Conservation (phyloP, 1,284 basidiomycete genomes). For the Tilletia caries region DNA sequence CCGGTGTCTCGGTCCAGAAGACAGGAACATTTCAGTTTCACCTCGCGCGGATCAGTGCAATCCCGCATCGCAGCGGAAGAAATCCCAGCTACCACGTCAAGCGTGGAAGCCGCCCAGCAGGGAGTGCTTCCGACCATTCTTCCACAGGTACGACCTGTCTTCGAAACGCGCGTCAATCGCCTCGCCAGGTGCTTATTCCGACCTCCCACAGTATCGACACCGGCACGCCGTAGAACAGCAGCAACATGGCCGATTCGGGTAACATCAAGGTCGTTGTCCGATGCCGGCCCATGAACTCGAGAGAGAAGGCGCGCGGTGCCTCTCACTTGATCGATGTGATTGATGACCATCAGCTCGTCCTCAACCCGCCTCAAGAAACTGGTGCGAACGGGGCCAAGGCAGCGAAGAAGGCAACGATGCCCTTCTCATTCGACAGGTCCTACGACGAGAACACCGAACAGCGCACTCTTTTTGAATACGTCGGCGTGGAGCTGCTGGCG, state of each 20-base stretch:
- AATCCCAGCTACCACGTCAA: too few species aligned
- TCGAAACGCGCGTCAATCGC: too few species aligned
- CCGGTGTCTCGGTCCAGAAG: background rate
- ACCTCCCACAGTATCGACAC: too few species aligned
- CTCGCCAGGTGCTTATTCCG: background rate
- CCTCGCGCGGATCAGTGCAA: background rate
- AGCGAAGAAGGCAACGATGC: conserved; percentile 48
- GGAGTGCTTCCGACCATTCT: too few species aligned
- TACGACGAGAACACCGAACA: conserved; percentile 49
- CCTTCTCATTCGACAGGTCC: conserved; percentile 46
- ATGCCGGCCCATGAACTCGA: conserved; percentile 46
- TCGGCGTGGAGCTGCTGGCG: conserved; percentile 89
- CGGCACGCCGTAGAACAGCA: too few species aligned
- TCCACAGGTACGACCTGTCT: too few species aligned
- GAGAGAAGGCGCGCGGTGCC: conserved; percentile 42
- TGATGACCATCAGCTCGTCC: conserved; percentile 39
- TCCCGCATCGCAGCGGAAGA: background rate
- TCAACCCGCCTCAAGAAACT: conserved; percentile 34
- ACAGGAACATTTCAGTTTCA: background rate
- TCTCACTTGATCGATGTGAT: conserved; percentile 42
- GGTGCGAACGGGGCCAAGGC: conserved; percentile 35
- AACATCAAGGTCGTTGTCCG: conserved; percentile 52
- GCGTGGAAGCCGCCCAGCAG: too few species aligned
- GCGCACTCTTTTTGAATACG: conserved; percentile 84
- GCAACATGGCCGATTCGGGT: conserved; percentile 45